These are phyloP conservation scores for Hibiscus syriacus DNA, from an alignment of 345 rosid genomes.

Conservation along the genomic window DNA sequence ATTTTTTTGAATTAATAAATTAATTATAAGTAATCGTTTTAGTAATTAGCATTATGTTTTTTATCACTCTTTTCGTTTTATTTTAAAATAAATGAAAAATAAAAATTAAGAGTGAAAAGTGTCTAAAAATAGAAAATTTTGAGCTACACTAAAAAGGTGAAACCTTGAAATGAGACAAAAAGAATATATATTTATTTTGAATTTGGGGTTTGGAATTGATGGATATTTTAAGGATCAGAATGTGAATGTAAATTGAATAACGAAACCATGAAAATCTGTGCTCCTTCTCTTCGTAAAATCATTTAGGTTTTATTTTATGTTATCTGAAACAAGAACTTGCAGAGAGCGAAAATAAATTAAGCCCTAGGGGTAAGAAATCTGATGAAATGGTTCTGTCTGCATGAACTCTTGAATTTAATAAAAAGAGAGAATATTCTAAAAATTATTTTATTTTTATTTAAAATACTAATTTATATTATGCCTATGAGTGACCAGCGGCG, in stretches of 20 bases:
- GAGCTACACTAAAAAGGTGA: background rate
- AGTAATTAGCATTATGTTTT: background rate
- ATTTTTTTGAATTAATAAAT: too few relatives aligned
- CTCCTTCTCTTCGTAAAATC: conserved; percentile 2
- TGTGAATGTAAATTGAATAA: background rate
- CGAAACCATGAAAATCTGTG: background rate
- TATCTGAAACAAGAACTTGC: too few relatives aligned
- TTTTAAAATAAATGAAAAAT: background rate
- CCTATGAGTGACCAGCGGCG: too few relatives aligned
- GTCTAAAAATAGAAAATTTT: background rate
- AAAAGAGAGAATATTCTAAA: too few relatives aligned
- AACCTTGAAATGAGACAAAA: background rate
- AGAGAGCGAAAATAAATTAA: too few relatives aligned
- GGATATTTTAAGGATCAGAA: background rate
- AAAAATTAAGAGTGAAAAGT: background rate
- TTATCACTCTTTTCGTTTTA: background rate
- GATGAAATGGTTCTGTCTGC: too few relatives aligned
- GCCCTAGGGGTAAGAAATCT: too few relatives aligned
- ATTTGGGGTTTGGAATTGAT: background rate
- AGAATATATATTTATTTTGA: background rate
- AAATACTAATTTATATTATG: too few relatives aligned
- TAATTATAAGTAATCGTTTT: too few relatives aligned
- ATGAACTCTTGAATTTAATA: too few relatives aligned
- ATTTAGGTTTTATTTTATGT: background rate
- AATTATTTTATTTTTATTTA: too few relatives aligned